Conservation (phyloP, 176 grass and related monocot genomes). For the Carex littledalei region DNA sequence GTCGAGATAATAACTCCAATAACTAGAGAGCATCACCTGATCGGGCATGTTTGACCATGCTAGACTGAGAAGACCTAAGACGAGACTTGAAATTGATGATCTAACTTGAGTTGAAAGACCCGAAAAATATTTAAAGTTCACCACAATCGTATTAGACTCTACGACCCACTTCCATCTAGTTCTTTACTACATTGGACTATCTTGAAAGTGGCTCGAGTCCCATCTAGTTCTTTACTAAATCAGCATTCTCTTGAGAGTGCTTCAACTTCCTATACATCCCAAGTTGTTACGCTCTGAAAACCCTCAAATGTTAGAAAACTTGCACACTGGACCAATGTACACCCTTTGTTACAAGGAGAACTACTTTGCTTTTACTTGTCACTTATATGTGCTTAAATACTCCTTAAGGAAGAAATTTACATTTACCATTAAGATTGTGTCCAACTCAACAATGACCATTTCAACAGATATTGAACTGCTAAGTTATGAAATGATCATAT, state of each 20-base stretch:
- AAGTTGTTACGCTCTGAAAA: neutral
- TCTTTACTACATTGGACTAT: neutral
- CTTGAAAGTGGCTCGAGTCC: neutral
- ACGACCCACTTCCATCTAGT: too few species aligned
- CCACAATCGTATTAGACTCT: neutral
- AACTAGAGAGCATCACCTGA: neutral
- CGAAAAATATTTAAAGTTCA: neutral
- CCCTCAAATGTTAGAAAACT: neutral
- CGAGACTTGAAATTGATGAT: neutral
- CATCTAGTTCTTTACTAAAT: neutral
- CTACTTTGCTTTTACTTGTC: neutral
- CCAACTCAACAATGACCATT: neutral
- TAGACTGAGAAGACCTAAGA: neutral
- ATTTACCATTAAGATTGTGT: neutral
- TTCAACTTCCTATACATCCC: neutral
- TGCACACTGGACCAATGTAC: neutral
- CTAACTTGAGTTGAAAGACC: neutral
- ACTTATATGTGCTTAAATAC: neutral
- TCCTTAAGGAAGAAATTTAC: neutral
- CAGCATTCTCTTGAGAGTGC: neutral
- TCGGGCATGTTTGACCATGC: neutral
- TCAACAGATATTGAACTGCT: neutral
- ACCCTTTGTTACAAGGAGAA: neutral
- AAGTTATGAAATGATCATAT: neutral
- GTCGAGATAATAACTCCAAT: neutral